phyloP scores from a whole-genome alignment of 2,329 filamentous ascomycete species.

The Aspergillus quadrilineatus region DNA sequence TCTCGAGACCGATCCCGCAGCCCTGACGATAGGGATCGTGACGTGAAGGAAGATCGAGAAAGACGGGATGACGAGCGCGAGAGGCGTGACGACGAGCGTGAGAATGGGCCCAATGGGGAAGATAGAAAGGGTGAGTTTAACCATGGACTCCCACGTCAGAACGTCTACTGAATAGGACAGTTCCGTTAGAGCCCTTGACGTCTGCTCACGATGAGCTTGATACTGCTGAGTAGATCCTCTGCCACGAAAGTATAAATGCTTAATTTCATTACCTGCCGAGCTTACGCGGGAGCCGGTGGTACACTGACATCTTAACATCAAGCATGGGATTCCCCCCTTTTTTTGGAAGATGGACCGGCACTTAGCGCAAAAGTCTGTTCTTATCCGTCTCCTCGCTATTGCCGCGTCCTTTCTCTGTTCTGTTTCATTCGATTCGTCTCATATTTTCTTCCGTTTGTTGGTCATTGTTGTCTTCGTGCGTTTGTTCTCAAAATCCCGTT shows the following conservation, averaged over 20 bases:
- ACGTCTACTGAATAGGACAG: slow-evolving; percentile 31
- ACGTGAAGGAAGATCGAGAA: slow-evolving; percentile 42
- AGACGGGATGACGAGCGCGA: slow-evolving; percentile 64
- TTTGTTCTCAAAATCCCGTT: slow-evolving; percentile 13
- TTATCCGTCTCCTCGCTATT: not conserved
- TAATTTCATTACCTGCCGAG: not conserved
- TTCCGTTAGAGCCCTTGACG: slow-evolving; percentile 71
- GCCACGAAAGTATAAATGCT: slow-evolving; percentile 4
- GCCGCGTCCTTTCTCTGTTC: not conserved
- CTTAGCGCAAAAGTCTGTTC: slow-evolving; percentile 1
- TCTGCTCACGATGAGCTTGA: slow-evolving; percentile 92
- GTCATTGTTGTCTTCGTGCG: not conserved
- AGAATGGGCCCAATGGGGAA: slow-evolving; percentile 78
- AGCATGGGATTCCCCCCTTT: not conserved
- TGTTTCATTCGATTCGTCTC: not conserved
- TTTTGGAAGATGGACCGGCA: slow-evolving; percentile 1
- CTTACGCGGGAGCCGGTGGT: not conserved
- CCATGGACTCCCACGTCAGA: not conserved
- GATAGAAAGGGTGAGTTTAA: slow-evolving; percentile 74
- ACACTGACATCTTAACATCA: slow-evolving; percentile 1
- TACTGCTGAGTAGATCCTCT: slow-evolving; percentile 70
- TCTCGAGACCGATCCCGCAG: slow-evolving; percentile 70
- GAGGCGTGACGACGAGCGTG: slow-evolving; percentile 68
- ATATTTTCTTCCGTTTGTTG: not conserved
- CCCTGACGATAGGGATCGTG: slow-evolving; percentile 61